These are phyloP conservation scores for Penicillium sp. DNA, from an alignment of 2,329 filamentous ascomycete genomes.

Conservation along the genomic window DNA sequence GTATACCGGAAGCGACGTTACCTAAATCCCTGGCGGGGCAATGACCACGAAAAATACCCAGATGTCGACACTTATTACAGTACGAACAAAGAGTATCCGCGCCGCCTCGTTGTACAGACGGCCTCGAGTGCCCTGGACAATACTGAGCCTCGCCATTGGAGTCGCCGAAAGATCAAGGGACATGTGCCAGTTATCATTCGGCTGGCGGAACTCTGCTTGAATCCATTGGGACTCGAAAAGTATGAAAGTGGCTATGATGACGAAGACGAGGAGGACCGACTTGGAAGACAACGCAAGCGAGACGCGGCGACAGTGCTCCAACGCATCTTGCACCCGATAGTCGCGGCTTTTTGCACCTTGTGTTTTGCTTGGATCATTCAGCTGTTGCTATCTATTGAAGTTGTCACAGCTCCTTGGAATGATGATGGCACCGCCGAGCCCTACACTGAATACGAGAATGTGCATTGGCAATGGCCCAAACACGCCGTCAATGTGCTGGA, in stretches of 20 bases:
- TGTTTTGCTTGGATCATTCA: slow-evolving; percentile 16
- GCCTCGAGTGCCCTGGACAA: slow-evolving; percentile 7
- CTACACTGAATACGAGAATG: slow-evolving; percentile 18
- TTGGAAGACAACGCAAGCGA: neutral
- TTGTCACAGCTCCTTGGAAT: slow-evolving; percentile 17
- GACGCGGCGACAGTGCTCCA: neutral
- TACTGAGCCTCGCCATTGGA: slow-evolving; percentile 12
- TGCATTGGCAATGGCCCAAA: slow-evolving; percentile 20
- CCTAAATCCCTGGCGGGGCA: slow-evolving; percentile 10
- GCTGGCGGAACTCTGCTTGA: slow-evolving; percentile 16
- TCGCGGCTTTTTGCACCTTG: slow-evolving; percentile 10
- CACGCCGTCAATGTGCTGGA: slow-evolving; percentile 21
- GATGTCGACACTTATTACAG: slow-evolving; percentile 20
- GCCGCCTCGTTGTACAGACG: slow-evolving; percentile 17
- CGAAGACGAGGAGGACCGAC: slow-evolving; percentile 1
- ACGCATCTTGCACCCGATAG: slow-evolving; percentile 6
- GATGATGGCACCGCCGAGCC: slow-evolving; percentile 8
- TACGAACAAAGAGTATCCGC: slow-evolving; percentile 12
- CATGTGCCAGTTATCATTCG: slow-evolving; percentile 10
- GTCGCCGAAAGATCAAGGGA: slow-evolving; percentile 10
- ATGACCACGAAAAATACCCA: slow-evolving; percentile 13
- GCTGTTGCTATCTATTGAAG: slow-evolving; percentile 11
- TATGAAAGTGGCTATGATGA: slow-evolving; percentile 10
- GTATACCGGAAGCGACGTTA: slow-evolving; percentile 6
- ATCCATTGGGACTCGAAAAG: slow-evolving; percentile 8